A percentile compares a stretch with the other conserved stretches of the same genome.
These are phyloP conservation scores for Exobasidium rhododendri DNA, from an alignment of 1,284 basidiomycete species.

Conservation along the genomic window DNA sequence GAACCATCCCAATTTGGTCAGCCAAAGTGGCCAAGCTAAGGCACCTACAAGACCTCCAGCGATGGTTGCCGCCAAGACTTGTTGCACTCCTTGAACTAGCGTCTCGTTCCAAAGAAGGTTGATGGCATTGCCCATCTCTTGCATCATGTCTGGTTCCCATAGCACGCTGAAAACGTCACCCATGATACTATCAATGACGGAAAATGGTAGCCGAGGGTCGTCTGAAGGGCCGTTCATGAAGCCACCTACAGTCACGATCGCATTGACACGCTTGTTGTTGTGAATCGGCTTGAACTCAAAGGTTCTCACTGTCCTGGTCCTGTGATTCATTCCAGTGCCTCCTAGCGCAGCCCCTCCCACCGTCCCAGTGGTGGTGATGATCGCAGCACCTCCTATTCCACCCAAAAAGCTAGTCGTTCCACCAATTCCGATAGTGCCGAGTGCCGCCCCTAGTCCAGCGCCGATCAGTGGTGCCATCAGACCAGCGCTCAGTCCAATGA, in stretches of 20 bases:
- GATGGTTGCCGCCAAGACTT: conserved; percentile 49
- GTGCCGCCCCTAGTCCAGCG: conserved; percentile 50
- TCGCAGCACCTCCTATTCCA: conserved; percentile 51
- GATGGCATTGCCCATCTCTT: conserved; percentile 54
- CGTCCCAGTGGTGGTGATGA: conserved; percentile 53
- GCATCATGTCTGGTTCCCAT: conserved; percentile 56
- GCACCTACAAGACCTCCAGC: conserved; percentile 50
- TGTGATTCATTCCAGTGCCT: conserved; percentile 49
- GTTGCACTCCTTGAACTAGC: conserved; percentile 52
- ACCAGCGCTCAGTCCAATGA: conserved; percentile 53
- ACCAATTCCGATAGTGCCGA: conserved; percentile 51
- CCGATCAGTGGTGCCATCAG: conserved; percentile 52
- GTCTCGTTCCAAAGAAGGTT: conserved; percentile 54
- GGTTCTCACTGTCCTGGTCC: conserved; percentile 49
- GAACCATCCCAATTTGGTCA: conserved; percentile 51
- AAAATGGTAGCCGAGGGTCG: conserved; percentile 50
- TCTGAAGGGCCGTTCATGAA: conserved; percentile 51
- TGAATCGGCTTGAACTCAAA: conserved; percentile 54
- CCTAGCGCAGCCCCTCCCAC: conserved; percentile 47
- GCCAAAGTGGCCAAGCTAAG: conserved; percentile 53
- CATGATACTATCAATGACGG: conserved; percentile 54
- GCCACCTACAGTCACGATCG: conserved; percentile 47
- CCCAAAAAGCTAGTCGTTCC: conserved; percentile 49
- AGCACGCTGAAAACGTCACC: conserved; percentile 51
- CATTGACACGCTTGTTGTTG: conserved; percentile 55